Conservation (phyloP, 805 yeast species). For the Myxozyma geophila region DNA sequence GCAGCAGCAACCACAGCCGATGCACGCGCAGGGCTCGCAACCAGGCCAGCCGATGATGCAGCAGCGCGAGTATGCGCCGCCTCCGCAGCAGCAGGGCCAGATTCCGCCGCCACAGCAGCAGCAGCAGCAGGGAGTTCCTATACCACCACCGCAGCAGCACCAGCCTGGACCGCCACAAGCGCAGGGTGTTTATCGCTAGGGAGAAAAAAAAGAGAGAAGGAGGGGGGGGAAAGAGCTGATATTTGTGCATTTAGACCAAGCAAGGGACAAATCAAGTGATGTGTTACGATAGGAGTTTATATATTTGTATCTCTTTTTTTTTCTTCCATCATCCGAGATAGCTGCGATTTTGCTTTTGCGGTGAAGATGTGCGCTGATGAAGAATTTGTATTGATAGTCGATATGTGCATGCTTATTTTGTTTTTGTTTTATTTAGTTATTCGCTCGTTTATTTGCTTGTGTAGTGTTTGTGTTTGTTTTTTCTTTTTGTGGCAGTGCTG, state of each 20-base stretch:
- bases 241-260: too few species aligned
- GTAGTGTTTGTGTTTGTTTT: too few species aligned
- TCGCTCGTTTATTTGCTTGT: too few species aligned
- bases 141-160: conserved; percentile 19
- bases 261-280: too few species aligned
- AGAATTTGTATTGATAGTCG: too few species aligned
- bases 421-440: too few species aligned
- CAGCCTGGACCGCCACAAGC: conserved; percentile 23
- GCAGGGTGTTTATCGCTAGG: conserved; percentile 6
- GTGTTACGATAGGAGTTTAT: conserved; percentile 13
- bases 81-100: conserved; percentile 10
- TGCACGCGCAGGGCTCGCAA: conserved; percentile 3
- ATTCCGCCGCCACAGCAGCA: conserved; percentile 22
- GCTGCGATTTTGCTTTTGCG: too few species aligned
- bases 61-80: conserved; percentile 7
- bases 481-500: too few species aligned
- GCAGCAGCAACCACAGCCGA: conserved; percentile 5
- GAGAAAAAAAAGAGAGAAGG: not conserved
- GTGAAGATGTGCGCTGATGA: too few species aligned
- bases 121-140: conserved; percentile 24
- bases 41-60: conserved; percentile 8
- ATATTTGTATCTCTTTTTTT: not conserved
- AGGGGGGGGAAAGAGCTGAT: too few species aligned
- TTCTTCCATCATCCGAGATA: too few species aligned
- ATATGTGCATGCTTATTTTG: too few species aligned